Evolutionary conservation across 768 basidiomycete species (phyloP).

Genomic region (Sarcodon aspratus): DNA sequence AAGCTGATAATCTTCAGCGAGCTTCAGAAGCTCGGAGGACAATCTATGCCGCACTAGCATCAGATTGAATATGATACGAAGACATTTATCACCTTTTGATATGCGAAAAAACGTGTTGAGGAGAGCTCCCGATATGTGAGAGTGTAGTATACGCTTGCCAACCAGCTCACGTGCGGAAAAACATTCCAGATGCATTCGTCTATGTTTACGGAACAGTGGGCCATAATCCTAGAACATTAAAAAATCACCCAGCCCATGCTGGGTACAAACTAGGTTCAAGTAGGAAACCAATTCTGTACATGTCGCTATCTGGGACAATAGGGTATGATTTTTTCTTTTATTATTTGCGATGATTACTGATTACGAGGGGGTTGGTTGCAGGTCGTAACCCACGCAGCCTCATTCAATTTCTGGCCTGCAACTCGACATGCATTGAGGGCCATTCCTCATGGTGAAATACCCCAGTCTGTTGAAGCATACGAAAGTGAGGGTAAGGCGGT

Average conservation of each 20-base stretch:
- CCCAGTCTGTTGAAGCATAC: constrained; percentile 66
- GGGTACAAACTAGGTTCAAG: constrained; percentile 31
- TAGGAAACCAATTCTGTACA: constrained; percentile 62
- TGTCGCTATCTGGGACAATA: constrained; percentile 75
- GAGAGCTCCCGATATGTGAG: constrained; percentile 3
- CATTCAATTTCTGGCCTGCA: constrained; percentile 74
- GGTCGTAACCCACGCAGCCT: constrained; percentile 73
- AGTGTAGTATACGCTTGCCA: constrained; percentile 6
- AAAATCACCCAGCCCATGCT: constrained; percentile 9
- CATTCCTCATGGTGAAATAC: constrained; percentile 73
- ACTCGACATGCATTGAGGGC: constrained; percentile 70
- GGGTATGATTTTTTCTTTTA: constrained; percentile 30
- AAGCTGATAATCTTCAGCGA: constrained; percentile 6
- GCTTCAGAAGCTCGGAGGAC: background rate
- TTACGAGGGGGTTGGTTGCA: constrained; percentile 10
- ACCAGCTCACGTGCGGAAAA: constrained; percentile 2
- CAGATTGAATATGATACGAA: background rate
- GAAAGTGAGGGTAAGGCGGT: constrained; percentile 57
- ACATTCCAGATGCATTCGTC: constrained; percentile 8
- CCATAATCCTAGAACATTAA: constrained; percentile 4
- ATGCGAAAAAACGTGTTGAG: constrained; percentile 4
- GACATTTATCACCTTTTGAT: constrained; percentile 1
- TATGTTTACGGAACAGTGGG: constrained; percentile 8
- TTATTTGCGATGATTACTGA: no score
- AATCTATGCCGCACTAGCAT: background rate